phyloP scores from a whole-genome alignment of 805 yeast genomes.

The Osmozyma mogii region DNA sequence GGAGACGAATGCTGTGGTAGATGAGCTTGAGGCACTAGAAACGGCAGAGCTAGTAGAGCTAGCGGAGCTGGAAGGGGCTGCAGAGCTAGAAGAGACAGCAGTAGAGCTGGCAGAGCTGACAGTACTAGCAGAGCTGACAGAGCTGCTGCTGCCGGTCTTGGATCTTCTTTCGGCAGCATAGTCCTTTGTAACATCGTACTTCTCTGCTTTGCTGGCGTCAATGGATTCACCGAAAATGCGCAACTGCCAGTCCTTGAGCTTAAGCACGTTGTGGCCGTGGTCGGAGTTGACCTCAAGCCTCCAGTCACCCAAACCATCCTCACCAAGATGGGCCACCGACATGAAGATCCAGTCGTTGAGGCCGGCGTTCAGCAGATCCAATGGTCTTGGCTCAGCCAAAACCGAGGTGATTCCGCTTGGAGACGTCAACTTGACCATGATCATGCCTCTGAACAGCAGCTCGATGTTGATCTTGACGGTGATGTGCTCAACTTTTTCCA shows the following conservation, averaged over 20 bases:
- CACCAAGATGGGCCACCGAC: constrained; percentile 99
- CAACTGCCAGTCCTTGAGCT: constrained; percentile 64
- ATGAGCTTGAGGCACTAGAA: neutral
- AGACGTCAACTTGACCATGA: constrained; percentile 56
- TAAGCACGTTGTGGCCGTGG: constrained; percentile 28
- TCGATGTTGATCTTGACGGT: constrained; percentile 70
- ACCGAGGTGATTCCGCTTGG: constrained; percentile 71
- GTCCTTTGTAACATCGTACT: constrained; percentile 44
- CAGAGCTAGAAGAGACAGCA: neutral
- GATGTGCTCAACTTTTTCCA: constrained; percentile 77
- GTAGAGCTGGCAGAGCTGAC: neutral
- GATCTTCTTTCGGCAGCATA: constrained; percentile 31
- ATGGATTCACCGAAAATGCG: constrained; percentile 74
- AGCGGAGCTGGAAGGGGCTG: neutral
- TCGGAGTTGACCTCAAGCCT: constrained; percentile 46
- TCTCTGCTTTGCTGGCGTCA: constrained; percentile 55
- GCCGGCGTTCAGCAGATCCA: constrained; percentile 52
- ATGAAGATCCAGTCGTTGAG: constrained; percentile 84
- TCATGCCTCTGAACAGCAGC: constrained; percentile 60
- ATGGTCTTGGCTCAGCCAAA: constrained; percentile 58
- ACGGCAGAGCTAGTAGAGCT: neutral
- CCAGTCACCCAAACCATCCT: constrained; percentile 77
- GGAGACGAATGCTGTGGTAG: neutral
- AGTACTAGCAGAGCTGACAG: neutral
- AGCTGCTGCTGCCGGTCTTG: constrained; percentile 5